A percentile compares a stretch with the other conserved stretches of the same genome.
These are phyloP conservation scores for Achlya hypogyna DNA, from an alignment of 352 stramenopile genomes.

Conservation along the genomic window DNA sequence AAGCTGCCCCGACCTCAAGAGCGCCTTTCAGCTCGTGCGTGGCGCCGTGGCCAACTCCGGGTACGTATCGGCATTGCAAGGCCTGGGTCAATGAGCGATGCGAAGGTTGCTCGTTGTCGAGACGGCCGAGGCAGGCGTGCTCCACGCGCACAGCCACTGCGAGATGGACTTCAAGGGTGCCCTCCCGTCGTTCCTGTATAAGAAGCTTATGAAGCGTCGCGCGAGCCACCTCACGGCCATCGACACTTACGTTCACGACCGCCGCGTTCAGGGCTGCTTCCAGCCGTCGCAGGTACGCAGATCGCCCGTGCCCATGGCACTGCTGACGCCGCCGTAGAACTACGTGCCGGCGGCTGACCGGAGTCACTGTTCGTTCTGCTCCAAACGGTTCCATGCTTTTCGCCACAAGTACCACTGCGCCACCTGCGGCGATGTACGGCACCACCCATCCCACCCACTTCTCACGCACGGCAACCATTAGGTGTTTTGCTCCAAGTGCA, in stretches of 20 bases:
- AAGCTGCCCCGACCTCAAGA: slow-evolving; percentile 10
- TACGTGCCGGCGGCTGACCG: not conserved
- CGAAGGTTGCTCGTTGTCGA: not conserved
- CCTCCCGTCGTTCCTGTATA: not conserved
- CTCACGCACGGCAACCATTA: not conserved
- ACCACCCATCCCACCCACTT: not conserved
- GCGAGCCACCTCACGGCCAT: not conserved
- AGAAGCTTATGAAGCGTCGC: not conserved
- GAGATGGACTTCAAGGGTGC: not conserved
- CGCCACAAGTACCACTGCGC: slow-evolving; percentile 2
- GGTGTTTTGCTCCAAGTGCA: slow-evolving; percentile 4
- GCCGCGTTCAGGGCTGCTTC: too few relatives aligned
- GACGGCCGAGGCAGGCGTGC: not conserved
- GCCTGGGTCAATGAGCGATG: not conserved
- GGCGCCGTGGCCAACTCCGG: not conserved
- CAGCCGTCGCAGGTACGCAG: too few relatives aligned
- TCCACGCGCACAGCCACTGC: not conserved
- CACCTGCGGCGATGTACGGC: not conserved
- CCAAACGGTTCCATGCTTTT: slow-evolving; percentile 2
- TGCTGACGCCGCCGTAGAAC: not conserved
- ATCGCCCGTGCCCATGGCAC: too few relatives aligned
- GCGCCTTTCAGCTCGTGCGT: not conserved
- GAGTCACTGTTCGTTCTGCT: not conserved
- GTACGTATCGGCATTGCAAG: not conserved
- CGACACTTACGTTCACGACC: too few relatives aligned